phyloP scores from a whole-genome alignment of 2,329 filamentous ascomycete genomes.

The Arthrinium puccinioides region DNA sequence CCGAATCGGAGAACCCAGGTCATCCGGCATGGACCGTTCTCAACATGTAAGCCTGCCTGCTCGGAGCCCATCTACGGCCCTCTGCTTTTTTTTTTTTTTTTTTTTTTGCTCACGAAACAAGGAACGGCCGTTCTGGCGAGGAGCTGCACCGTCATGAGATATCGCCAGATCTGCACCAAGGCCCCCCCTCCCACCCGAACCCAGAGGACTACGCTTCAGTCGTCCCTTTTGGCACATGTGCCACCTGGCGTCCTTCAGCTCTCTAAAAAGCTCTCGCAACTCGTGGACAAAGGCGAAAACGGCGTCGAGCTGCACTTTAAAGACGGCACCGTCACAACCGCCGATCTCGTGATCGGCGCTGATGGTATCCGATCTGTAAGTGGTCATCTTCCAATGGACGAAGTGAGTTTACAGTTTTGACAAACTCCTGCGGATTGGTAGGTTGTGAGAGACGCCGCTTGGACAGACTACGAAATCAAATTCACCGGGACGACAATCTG shows the following conservation, averaged over 20 bases:
- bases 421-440: constrained; percentile 15
- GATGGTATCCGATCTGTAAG: constrained; percentile 46
- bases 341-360: constrained; percentile 42
- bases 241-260: constrained; percentile 34
- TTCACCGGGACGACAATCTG: constrained; percentile 38
- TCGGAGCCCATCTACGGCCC: too few relatives aligned
- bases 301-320: constrained; percentile 36
- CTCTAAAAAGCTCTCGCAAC: constrained; percentile 31
- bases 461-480: constrained; percentile 17
- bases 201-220: constrained; percentile 34
- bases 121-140: constrained; percentile 20
- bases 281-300: constrained; percentile 27
- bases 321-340: constrained; percentile 30
- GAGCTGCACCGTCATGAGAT: constrained; percentile 16
- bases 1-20: constrained; percentile 19
- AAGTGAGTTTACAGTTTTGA: constrained; percentile 18
- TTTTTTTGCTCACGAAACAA: not conserved
- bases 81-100: too few relatives aligned
- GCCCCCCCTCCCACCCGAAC: constrained; percentile 13
- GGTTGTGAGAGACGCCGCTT: constrained; percentile 16
- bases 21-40: constrained; percentile 16
- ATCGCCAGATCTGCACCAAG: constrained; percentile 3
- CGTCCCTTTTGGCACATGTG: constrained; percentile 38
- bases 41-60: constrained; percentile 13
- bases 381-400: too few relatives aligned